phyloP scores from a whole-genome alignment of 352 stramenopile genomes.

The Pythium phragmiticola region DNA sequence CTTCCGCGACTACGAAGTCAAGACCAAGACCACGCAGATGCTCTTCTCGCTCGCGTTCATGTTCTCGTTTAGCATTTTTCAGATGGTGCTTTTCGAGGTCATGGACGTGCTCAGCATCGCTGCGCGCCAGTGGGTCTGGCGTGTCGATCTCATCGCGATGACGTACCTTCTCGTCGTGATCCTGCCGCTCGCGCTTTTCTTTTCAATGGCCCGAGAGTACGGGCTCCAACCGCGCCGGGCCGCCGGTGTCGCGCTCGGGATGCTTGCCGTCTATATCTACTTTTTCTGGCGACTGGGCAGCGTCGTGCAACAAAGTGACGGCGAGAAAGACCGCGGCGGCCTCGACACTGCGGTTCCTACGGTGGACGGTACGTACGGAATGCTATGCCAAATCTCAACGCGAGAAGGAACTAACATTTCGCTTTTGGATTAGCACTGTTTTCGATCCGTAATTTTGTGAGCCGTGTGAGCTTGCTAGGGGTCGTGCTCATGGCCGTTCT shows the following conservation, averaged over 20 bases:
- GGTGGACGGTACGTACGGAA: constrained; percentile 37
- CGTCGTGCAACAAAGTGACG: constrained; percentile 46
- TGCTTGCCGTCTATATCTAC: constrained; percentile 66
- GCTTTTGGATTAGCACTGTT: constrained; percentile 44
- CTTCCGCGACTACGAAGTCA: constrained; percentile 83
- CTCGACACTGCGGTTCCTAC: constrained; percentile 23
- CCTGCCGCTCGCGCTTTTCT: constrained; percentile 76
- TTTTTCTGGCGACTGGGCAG: constrained; percentile 69
- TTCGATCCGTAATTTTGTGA: constrained; percentile 81
- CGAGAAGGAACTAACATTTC: neutral
- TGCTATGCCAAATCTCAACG: neutral
- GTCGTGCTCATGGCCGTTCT: constrained; percentile 84
- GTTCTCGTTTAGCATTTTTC: constrained; percentile 78
- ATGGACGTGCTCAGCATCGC: constrained; percentile 60
- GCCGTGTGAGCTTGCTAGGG: constrained; percentile 73
- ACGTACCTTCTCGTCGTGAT: constrained; percentile 76
- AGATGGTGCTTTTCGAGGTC: constrained; percentile 83
- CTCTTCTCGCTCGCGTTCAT: constrained; percentile 76
- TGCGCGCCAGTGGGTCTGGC: constrained; percentile 75
- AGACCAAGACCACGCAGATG: constrained; percentile 45
- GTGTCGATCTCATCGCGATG: constrained; percentile 72
- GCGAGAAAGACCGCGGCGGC: neutral
- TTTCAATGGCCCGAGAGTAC: constrained; percentile 67
- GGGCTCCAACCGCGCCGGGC: constrained; percentile 35
- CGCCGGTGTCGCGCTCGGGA: constrained; percentile 14